Evolutionary conservation across 1,284 basidiomycete genomes (phyloP).

Genomic region (Ceratorhiza oryzae-sativae): DNA sequence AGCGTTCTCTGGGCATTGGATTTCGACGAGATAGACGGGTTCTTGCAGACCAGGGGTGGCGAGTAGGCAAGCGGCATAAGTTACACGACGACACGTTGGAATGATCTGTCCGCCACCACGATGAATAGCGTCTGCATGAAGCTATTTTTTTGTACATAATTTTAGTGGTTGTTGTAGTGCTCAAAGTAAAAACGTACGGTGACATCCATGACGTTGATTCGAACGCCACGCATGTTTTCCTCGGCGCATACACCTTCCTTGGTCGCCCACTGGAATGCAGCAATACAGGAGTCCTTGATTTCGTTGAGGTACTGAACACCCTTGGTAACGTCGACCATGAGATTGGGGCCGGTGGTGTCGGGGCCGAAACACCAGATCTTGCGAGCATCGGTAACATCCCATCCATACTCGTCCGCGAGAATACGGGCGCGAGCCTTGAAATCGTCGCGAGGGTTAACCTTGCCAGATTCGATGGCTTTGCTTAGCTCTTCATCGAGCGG

Average conservation of each 20-base stretch:
- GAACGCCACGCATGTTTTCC: constrained; percentile 98
- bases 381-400: constrained; percentile 99
- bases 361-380: constrained; percentile 99
- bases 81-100: constrained; percentile 94
- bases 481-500: constrained; percentile 95
- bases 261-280: constrained; percentile 99
- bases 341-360: constrained; percentile 96
- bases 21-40: constrained; percentile 97
- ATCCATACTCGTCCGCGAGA: constrained; percentile 95
- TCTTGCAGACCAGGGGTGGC: constrained; percentile 94
- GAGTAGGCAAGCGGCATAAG: constrained; percentile 94
- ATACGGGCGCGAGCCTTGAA: constrained; percentile 96
- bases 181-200: constrained; percentile 63
- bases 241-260: constrained; percentile 92
- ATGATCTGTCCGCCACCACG: constrained; percentile 99
- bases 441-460: constrained; percentile 92
- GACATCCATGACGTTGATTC: constrained; percentile 96
- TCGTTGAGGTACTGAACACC: constrained; percentile 98
- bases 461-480: constrained; percentile 89
- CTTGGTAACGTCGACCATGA: constrained; percentile 98
- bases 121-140: constrained; percentile 99
- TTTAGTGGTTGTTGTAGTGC: constrained; percentile 2
- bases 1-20: constrained; percentile 97
- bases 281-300: constrained; percentile 99
- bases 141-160: constrained; percentile 56